Evolutionary conservation across 805 yeast genomes (phyloP).

Genomic region (Monosporozyma yasuniensis): DNA sequence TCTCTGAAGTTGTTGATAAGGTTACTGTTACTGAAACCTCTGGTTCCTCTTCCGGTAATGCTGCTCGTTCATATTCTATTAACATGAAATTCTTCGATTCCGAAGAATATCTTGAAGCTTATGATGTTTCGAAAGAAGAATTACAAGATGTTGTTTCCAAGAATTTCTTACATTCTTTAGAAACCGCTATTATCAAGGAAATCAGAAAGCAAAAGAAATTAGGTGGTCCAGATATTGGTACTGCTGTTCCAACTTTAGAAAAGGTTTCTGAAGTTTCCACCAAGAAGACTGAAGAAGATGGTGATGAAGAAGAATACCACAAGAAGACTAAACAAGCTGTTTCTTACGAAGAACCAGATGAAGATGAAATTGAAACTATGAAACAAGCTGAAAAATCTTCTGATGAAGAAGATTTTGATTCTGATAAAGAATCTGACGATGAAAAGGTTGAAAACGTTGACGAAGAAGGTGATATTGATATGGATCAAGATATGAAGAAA

Average conservation of each 20-base stretch:
- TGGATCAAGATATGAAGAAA: conserved; percentile 19
- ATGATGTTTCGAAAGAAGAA: conserved; percentile 75
- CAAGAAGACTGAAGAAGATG: conserved; percentile 33
- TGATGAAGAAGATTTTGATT: conserved; percentile 50
- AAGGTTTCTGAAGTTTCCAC: conserved; percentile 31
- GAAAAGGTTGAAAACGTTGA: conserved; percentile 29
- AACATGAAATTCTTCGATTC: conserved; percentile 65
- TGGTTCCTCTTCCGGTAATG: conserved; percentile 45
- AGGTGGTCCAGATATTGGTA: conserved; percentile 54
- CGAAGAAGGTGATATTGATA: conserved; percentile 34
- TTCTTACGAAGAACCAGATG: conserved; percentile 92
- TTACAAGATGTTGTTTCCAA: conserved; percentile 60
- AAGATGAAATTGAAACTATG: conserved; percentile 87
- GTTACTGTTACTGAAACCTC: conserved; percentile 85
- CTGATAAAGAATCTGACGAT: conserved; percentile 30
- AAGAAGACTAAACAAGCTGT: conserved; percentile 73
- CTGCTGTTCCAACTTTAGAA: conserved; percentile 55
- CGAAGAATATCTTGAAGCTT: conserved; percentile 74
- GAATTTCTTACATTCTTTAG: conserved; percentile 62
- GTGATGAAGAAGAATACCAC: conserved; percentile 49
- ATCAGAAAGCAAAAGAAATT: conserved; percentile 67
- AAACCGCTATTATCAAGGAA: conserved; percentile 67
- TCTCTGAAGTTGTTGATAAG: conserved; percentile 82
- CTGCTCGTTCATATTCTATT: conserved; percentile 65
- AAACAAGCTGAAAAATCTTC: conserved; percentile 71